Percentiles rank a stretch among this genome's conserved stretches.
Evolutionary conservation across 345 rosid genomes (phyloP).

Genomic region (Moringa oleifera): DNA sequence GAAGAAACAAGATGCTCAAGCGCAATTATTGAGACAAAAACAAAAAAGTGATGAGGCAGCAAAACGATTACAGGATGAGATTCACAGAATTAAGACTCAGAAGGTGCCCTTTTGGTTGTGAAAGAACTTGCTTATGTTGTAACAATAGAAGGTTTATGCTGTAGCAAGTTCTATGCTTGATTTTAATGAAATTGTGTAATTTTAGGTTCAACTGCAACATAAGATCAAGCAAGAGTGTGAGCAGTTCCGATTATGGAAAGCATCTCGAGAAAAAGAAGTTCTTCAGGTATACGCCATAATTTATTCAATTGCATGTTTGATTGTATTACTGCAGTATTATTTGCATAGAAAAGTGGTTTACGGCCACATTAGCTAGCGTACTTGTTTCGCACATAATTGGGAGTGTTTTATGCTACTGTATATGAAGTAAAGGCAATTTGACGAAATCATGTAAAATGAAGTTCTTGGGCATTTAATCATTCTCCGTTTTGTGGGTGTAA

Average conservation of each 20-base stretch:
- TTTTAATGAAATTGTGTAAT: conserved; percentile 11
- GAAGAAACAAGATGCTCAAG: conserved; percentile 97
- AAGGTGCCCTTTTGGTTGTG: conserved; percentile 38
- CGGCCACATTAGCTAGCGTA: not conserved
- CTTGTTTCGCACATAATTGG: no score
- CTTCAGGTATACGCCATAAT: conserved; percentile 58
- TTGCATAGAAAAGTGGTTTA: not conserved
- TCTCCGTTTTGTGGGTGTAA: no score
- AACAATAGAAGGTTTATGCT: no score
- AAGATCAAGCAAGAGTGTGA: conserved; percentile 96
- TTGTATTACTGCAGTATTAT: not conserved
- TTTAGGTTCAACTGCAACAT: conserved; percentile 81
- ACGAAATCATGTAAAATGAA: no score
- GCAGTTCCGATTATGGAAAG: conserved; percentile 87
- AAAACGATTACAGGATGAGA: conserved; percentile 76
- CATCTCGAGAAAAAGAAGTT: conserved; percentile 90
- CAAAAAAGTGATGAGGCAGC: conserved; percentile 96
- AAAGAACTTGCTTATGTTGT: not conserved
- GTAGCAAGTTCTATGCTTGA: not conserved
- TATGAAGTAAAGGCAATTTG: no score
- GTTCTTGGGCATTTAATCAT: no score
- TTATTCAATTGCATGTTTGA: not conserved
- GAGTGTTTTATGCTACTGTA: no score
- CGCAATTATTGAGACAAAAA: conserved; percentile 89
- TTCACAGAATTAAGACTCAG: conserved; percentile 80